Evolutionary conservation across 2,329 filamentous ascomycete species (phyloP), one percentile per base, ranked within the genome.

Genomic region (Fusarium sp.): DNA sequence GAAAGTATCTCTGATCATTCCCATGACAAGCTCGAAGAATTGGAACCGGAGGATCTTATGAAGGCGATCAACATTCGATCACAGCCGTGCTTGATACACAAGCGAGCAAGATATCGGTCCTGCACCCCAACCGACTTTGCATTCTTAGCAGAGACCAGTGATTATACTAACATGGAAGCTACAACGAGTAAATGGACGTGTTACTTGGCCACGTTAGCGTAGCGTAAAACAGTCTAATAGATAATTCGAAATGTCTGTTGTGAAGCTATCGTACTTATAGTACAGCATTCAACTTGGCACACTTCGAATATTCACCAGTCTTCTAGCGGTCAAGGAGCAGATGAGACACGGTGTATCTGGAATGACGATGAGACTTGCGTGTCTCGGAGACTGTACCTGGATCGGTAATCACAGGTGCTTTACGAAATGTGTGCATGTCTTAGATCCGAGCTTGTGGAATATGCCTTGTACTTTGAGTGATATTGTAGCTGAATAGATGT

Each of bases 291-390:
- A 47, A 30, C 30, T 47, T 41, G 22, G 39, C 28, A 47, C 30
- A 50, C 15, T 44, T 35, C 14, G 22, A 39, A 35, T 8, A 17
- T 35, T 36, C 24, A n/a, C 38, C 26, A 39, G 17, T 36, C 28
- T 55, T 59, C 24, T 55, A 30, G 58, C 63, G 63, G 66, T 72
- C 45, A 70, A 38, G 53, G 32, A 41, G 38, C 9, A 55, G 39
- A 35, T 39, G 32, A 56, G 42, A 35, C 35, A 47, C 47, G n/a
- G 48, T 56, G 47, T 32, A 51, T 50, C 32, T 42, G 57, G 71
- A 74, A 71, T 68, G 70, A 24, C 15, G n/a, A 63, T 67, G 66
- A 73, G 63, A 74, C 66, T 41, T 36, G 57, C 63, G 35, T 74
- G 63, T 74, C 62, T 73, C 39, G 54, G 57, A 71, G 61, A 17